These are phyloP conservation scores for Dactylellina cionopaga DNA, from an alignment of 2,329 filamentous ascomycete genomes.

Conservation along the genomic window DNA sequence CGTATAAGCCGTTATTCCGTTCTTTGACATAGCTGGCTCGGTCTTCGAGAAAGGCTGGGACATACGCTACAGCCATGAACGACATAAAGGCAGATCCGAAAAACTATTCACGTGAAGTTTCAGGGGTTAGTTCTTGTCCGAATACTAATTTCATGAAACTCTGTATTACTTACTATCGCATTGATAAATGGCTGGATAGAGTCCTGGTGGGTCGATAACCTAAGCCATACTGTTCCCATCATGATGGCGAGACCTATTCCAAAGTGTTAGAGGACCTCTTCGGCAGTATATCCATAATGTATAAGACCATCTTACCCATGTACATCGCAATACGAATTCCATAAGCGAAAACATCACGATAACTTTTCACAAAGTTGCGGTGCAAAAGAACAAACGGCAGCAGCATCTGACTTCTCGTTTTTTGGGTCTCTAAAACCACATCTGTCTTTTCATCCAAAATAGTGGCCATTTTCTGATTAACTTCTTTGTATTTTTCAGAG, in stretches of 20 bases:
- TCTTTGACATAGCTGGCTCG: constrained; percentile 78
- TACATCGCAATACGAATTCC: constrained; percentile 87
- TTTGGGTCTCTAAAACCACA: constrained; percentile 52
- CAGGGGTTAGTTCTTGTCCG: neutral
- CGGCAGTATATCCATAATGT: constrained; percentile 7
- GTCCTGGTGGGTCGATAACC: constrained; percentile 73
- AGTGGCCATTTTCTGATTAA: constrained; percentile 57
- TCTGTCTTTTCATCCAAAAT: constrained; percentile 57
- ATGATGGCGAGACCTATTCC: constrained; percentile 75
- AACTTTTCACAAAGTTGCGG: constrained; percentile 82
- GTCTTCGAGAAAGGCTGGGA: constrained; percentile 84
- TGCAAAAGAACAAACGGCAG: constrained; percentile 75
- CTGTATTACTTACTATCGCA: constrained; percentile 66
- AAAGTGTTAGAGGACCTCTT: constrained; percentile 32
- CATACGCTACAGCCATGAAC: constrained; percentile 85
- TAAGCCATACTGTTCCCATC: constrained; percentile 88
- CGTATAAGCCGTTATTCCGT: constrained; percentile 81
- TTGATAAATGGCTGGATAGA: constrained; percentile 85
- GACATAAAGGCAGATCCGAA: constrained; percentile 80
- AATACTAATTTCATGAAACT: neutral
- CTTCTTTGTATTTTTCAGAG: constrained; percentile 60
- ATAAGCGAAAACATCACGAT: constrained; percentile 84
- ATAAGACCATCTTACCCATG: constrained; percentile 63
- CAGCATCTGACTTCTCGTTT: constrained; percentile 63
- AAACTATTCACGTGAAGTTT: constrained; percentile 62